These are phyloP conservation scores for Polytrichum formosum DNA, from an alignment of 225 moss, liverwort and hornwort species.

Conservation along the genomic window DNA sequence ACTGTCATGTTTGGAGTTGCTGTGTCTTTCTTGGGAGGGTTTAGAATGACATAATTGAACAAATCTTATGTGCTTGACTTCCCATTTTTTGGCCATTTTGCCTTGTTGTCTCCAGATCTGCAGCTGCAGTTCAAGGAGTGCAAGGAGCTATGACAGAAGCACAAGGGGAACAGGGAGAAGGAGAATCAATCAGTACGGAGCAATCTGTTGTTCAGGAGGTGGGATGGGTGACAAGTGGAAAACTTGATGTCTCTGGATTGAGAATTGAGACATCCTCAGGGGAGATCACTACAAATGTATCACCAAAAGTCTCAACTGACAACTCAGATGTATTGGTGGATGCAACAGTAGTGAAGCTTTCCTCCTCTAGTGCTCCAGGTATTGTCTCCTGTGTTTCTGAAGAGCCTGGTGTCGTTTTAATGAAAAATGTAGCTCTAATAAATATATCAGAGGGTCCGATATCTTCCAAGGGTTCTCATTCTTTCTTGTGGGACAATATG, in stretches of 20 bases:
- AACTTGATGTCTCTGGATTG: constrained; percentile 18
- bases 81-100: no score
- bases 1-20: no score
- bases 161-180: constrained; percentile 26
- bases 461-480: no score
- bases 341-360: constrained; percentile 21
- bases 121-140: constrained; percentile 62
- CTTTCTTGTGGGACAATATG: no score
- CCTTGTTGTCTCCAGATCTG: constrained; percentile 41
- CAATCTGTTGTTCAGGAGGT: constrained; percentile 15
- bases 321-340: constrained; percentile 24
- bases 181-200: constrained; percentile 15
- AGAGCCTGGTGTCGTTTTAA: no score
- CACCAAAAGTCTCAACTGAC: constrained; percentile 17
- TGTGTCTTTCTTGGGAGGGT: no score
- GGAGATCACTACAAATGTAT: constrained; percentile 18
- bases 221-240: constrained; percentile 7
- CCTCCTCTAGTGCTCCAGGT: constrained; percentile 32
- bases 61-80: no score
- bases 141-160: constrained; percentile 35
- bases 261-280: constrained; percentile 16
- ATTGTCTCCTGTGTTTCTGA: background rate
- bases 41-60: no score
- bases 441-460: no score
- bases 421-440: no score